Evolutionary conservation across 352 stramenopile genomes (phyloP).

Genomic region (Phytophthora brassicae): DNA sequence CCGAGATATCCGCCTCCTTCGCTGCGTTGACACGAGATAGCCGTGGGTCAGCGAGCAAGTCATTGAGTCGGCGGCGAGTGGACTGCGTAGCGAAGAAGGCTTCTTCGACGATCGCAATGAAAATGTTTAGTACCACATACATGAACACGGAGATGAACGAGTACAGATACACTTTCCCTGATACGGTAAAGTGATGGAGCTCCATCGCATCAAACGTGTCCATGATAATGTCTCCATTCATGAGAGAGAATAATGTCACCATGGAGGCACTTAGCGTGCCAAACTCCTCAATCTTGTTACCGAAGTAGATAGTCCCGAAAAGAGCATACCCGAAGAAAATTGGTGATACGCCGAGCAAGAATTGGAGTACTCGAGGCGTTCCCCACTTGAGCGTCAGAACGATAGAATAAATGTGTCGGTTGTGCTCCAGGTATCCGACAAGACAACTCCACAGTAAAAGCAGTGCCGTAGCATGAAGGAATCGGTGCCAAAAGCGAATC

Average conservation of each 20-base stretch:
- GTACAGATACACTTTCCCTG: slow-evolving; percentile 85
- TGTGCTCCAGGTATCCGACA: slow-evolving; percentile 89
- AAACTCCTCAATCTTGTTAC: slow-evolving; percentile 76
- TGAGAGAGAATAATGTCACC: slow-evolving; percentile 86
- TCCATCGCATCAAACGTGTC: slow-evolving; percentile 89
- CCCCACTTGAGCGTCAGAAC: slow-evolving; percentile 88
- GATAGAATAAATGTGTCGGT: slow-evolving; percentile 86
- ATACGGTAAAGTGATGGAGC: slow-evolving; percentile 58
- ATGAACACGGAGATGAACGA: slow-evolving; percentile 92
- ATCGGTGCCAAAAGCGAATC: slow-evolving; percentile 71
- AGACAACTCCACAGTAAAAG: slow-evolving; percentile 82
- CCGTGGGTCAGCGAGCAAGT: slow-evolving; percentile 57
- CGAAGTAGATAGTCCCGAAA: slow-evolving; percentile 91
- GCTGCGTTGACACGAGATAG: slow-evolving; percentile 34
- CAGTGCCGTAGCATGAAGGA: slow-evolving; percentile 68
- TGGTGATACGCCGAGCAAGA: slow-evolving; percentile 86
- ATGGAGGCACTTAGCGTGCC: slow-evolving; percentile 64
- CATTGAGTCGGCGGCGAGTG: slow-evolving; percentile 56
- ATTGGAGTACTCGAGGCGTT: slow-evolving; percentile 81
- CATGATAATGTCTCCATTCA: slow-evolving; percentile 92
- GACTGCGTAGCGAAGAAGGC: slow-evolving; percentile 89
- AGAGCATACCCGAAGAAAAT: slow-evolving; percentile 89
- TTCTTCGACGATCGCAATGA: slow-evolving; percentile 91
- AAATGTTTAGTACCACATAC: slow-evolving; percentile 93
- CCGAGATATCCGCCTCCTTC: slow-evolving; percentile 51